Conservation (phyloP, 2,329 filamentous ascomycete genomes). For the Penicillium palitans region DNA sequence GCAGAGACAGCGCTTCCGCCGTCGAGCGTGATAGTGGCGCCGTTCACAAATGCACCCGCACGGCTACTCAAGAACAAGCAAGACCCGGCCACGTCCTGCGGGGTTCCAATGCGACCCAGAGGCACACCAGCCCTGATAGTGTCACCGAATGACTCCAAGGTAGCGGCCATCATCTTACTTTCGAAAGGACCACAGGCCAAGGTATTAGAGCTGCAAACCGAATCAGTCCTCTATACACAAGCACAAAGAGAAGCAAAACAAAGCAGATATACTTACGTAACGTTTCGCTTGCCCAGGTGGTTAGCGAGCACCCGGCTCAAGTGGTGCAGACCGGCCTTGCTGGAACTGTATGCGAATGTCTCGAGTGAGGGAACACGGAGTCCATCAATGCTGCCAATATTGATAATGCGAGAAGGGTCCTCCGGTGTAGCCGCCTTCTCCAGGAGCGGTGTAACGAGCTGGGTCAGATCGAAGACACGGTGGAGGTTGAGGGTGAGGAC, state of each 20-base stretch:
- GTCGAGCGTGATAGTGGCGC: slow-evolving; percentile 64
- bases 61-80: slow-evolving; percentile 69
- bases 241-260: not conserved
- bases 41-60: slow-evolving; percentile 67
- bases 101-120: slow-evolving; percentile 64
- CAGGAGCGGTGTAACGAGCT: slow-evolving; percentile 51
- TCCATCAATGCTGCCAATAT: slow-evolving; percentile 57
- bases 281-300: slow-evolving; percentile 54
- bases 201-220: slow-evolving; percentile 57
- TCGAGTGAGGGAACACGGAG: slow-evolving; percentile 54
- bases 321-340: slow-evolving; percentile 56
- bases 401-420: slow-evolving; percentile 52
- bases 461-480: slow-evolving; percentile 51
- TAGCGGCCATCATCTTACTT: slow-evolving; percentile 57
- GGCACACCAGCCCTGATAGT: slow-evolving; percentile 59
- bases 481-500: slow-evolving; percentile 58
- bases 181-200: slow-evolving; percentile 68
- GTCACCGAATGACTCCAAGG: slow-evolving; percentile 52
- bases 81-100: slow-evolving; percentile 69
- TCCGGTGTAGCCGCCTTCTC: slow-evolving; percentile 47
- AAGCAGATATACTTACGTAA: slow-evolving; percentile 48
- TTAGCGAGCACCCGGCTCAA: slow-evolving; percentile 53
- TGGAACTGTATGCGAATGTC: slow-evolving; percentile 55
- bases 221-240: slow-evolving; percentile 22
- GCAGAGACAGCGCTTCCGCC: slow-evolving; percentile 52